phyloP scores from a whole-genome alignment of 2,329 filamentous ascomycete genomes.

The Epicoccum nigrum region DNA sequence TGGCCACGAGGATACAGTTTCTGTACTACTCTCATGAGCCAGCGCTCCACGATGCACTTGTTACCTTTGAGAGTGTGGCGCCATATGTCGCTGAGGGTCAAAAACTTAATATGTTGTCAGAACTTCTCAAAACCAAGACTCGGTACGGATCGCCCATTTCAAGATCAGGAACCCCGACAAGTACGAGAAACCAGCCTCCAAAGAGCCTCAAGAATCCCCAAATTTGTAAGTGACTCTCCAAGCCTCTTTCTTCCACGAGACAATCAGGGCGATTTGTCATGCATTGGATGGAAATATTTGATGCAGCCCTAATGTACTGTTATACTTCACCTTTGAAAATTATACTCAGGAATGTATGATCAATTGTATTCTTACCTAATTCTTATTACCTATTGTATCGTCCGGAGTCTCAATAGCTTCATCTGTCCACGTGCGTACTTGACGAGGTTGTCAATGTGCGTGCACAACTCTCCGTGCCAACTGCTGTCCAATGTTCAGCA shows the following conservation, averaged over 20 bases:
- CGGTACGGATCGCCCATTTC: neutral
- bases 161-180: constrained; percentile 9
- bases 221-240: constrained; percentile 17
- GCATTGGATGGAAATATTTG: too few relatives aligned
- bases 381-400: too few relatives aligned
- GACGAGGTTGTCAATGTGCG: neutral
- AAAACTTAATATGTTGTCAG: constrained; percentile 18
- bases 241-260: too few relatives aligned
- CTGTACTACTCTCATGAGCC: constrained; percentile 23
- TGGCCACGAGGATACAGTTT: constrained; percentile 24
- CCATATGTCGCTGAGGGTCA: neutral
- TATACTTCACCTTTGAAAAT: too few relatives aligned
- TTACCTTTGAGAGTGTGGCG: constrained; percentile 23
- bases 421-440: too few relatives aligned
- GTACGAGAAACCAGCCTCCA: constrained; percentile 10
- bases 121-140: constrained; percentile 16
- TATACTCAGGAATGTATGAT: too few relatives aligned
- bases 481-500: neutral
- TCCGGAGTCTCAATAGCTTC: too few relatives aligned
- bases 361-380: too few relatives aligned
- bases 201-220: constrained; percentile 11
- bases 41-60: constrained; percentile 25
- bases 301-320: too few relatives aligned
- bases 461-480: neutral
- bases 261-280: too few relatives aligned